Evolutionary conservation across 192 early-diverging fungal species (phyloP), one percentile per base, ranked within the genome.

Genomic region (Helicostylum pulchrum): DNA sequence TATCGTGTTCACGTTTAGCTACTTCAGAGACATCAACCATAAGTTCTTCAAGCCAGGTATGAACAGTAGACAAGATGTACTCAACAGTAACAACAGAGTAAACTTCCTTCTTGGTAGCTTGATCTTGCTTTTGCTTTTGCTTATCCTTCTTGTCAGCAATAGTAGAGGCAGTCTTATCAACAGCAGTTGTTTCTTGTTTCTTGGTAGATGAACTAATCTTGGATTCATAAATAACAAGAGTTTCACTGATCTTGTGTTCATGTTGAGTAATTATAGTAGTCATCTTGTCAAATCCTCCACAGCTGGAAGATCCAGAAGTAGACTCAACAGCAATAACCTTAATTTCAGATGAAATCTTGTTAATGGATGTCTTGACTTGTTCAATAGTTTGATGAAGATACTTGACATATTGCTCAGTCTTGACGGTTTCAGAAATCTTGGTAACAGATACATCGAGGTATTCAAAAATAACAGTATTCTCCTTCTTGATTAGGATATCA

Each of bases 201-300:
- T 56, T 56, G 7, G 54, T 36, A 56, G 54, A 39, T 5, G 46
- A 17, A 19, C 15, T 48, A 48, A 58, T 34, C 56, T 58, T 61
- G 9, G 44, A 50, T 34, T 66, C 64, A n/a, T 26, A 66, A 47
- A 8, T 15, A n/a, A 47, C 54, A 14, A 66, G n/a, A 0, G 26
- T 42, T 30, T 66, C 44, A 43, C 52, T 66, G 30, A 66, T 32
- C 11, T 49, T 19, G 12, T 66, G 43, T 7, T 66, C 64, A 12
- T 66, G 8, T 23, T 31, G 31, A 42, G 64, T 39, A n/a, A 66
- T 53, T 0, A 55, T 17, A 10, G 64, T 49, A n/a, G 31, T 56
- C 44, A 66, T 66, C 34, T 62, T 19, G 20, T 68, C 67, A 14
- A 62, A 47, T 19, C 50, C 67, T 45, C 62, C 62, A 52, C 20